Base-by-base conservation (phyloP, 371 early-diverging fungal genomes). In the Rhizopus stolonifer region DNA sequence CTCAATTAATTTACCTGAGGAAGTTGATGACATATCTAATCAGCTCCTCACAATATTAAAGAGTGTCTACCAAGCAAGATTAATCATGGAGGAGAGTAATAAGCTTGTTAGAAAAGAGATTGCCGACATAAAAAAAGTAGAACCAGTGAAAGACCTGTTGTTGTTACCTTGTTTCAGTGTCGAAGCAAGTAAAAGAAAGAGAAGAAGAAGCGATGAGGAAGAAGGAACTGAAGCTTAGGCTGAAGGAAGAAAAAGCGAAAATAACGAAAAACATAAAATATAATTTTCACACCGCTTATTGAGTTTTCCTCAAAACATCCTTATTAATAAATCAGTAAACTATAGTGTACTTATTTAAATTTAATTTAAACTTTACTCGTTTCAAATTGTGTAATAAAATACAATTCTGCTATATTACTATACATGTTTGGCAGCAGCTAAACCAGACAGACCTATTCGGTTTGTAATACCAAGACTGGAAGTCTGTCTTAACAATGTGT, bases 221-320 rank as follows among this genome's bases (percentile, higher is more conserved):
- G 36, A 48, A 48, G 48, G 22, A 19, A 48, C 22, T 48, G 48
- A 48, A 48, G 36, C 48, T 48, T 48, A 48, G 34, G 22, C 34
- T 34, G 48, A 48, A 48, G 48, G 51, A 51, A 40, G 51, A 51
- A 51, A 51, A 51, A 51, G 51, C 51, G 31, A 51, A 44, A 23
- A 44, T 44, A 44, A 44, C 44, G 52, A 31, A 51, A 51, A 51
- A 51, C 42, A 50, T 51, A 49, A 49, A 49, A 49, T 36, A 51
- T 51, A 51, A 51, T 51, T 32, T 51, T 51, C 52, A 51, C 43
- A 51, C 52, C 52, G 52, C 52, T 50, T 43, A 51, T 51, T 39
- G 49, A 49, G 49, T 49, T 49, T 49, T 39, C 49, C 49, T 49
- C 42, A 51, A 51, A 51, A 43, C 43, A 42, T 43, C 43, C 52